Evolutionary conservation across 1,139 yeast genomes (phyloP).

Genomic region (Candida buenavistaensis): DNA sequence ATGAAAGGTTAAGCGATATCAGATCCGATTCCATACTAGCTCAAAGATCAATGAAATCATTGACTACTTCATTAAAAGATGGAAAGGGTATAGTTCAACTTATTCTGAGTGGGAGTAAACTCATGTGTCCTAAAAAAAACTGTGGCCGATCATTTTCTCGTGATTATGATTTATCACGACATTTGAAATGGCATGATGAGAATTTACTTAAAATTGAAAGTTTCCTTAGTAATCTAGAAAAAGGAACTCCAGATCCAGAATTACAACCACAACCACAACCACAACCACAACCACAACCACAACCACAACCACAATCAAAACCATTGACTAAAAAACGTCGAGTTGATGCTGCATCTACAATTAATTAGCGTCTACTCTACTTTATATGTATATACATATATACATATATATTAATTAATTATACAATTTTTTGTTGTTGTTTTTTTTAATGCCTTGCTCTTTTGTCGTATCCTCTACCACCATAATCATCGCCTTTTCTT

Average conservation of each 20-base stretch:
- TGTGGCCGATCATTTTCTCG: conserved; percentile 51
- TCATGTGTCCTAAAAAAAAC: conserved; percentile 45
- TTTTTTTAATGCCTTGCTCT: conserved; percentile 26
- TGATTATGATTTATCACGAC: conserved; percentile 51
- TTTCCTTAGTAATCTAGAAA: conserved; percentile 30
- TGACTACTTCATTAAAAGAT: conserved; percentile 21
- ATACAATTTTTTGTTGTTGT: conserved; percentile 1
- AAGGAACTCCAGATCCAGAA: conserved; percentile 11
- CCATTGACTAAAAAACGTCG: conserved; percentile 11
- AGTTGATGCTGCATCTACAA: too few species aligned
- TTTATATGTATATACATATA: too few species aligned
- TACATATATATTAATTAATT: neutral
- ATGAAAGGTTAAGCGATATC: conserved; percentile 11
- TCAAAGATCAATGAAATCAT: conserved; percentile 26
- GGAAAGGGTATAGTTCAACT: conserved; percentile 35
- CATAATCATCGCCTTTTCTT: conserved; percentile 25
- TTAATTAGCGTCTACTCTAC: too few species aligned
- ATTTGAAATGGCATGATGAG: conserved; percentile 54
- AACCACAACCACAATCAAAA: too few species aligned
- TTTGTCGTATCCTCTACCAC: conserved; percentile 33
- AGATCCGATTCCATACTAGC: conserved; percentile 21
- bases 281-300: too few species aligned
- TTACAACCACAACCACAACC: too few species aligned
- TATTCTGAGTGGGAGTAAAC: conserved; percentile 33
- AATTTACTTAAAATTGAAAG: conserved; percentile 33